Base-by-base conservation (phyloP, 176 grass and related monocot species). In the Rhipidocladum racemiflorum region DNA sequence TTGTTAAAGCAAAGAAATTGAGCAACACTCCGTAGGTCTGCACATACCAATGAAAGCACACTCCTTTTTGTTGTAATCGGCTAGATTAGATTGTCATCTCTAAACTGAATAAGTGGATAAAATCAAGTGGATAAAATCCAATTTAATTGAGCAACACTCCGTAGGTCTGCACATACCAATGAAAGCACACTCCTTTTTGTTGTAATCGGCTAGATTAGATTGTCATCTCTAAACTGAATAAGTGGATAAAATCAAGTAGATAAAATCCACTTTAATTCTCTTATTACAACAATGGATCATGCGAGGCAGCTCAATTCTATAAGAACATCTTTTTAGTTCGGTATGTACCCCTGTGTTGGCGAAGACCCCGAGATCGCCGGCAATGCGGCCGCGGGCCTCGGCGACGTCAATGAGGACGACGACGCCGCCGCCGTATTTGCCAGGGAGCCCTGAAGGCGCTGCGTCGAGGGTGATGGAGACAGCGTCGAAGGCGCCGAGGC, bases 401-500 rank as follows among this genome's bases (percentile, higher is more conserved):
- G 85, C 81, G 20, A 97, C 85, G 63, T 97, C 89, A 51, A 94
- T 83, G 49, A 92, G 39, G 46, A 97, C 62, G 9, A 97, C 68
- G 54, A 94, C 85, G 3, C 74, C 78, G 9, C 24, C 34, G 13
- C 16, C 32, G 12, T 36, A 59, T 24, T 70, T 85, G 12, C 77
- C 78, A 0, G 90, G 89, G 4, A 83, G 25, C 51, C 87, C 94
- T 4, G 90, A 76, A 2, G 91, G 91, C 24, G 91, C 81, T 0
- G 92, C 77, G 23, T 97, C 91, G 48, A 97, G 90, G 14, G 89
- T 94, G 90, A 97, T 97, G 39, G 80, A 75, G 20, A 97, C 94
- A 3, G 87, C 72, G 16, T 91, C 85, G 86, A 97, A 97, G 55
- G 92, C 80, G 21, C 89, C 91, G 61, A 97, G 78, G 70, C 80